These are phyloP conservation scores for Naumovozyma castellii DNA, from an alignment of 805 yeast genomes.

Conservation along the genomic window DNA sequence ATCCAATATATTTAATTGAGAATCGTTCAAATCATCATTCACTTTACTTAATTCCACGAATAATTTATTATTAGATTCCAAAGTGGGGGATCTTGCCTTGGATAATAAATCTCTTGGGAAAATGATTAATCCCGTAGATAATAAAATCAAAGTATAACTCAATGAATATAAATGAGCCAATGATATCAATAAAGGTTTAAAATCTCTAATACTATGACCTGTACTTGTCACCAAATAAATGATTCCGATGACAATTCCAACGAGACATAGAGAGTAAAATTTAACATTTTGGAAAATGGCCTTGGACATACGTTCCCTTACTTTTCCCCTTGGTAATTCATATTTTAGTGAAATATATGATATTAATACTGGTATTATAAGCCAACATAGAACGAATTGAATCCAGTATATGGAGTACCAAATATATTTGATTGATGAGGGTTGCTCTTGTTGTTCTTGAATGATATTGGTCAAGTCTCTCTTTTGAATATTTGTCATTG, in stretches of 20 bases:
- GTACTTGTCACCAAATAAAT: slow-evolving; percentile 19
- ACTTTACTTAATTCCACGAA: slow-evolving; percentile 25
- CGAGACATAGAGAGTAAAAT: slow-evolving; percentile 20
- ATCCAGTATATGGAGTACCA: slow-evolving; percentile 26
- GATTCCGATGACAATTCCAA: slow-evolving; percentile 19
- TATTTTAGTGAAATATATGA: slow-evolving; percentile 25
- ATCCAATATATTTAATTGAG: slow-evolving; percentile 21
- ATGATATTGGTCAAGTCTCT: neutral
- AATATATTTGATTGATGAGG: slow-evolving; percentile 6
- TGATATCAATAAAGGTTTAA: slow-evolving; percentile 26
- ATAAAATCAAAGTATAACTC: slow-evolving; percentile 21
- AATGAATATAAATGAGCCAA: slow-evolving; percentile 27
- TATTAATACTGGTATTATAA: slow-evolving; percentile 24
- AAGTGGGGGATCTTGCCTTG: slow-evolving; percentile 7
- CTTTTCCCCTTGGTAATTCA: slow-evolving; percentile 11
- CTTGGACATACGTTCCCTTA: slow-evolving; percentile 11
- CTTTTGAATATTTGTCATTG: too few species aligned
- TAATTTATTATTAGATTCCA: slow-evolving; percentile 14
- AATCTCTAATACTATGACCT: slow-evolving; percentile 18
- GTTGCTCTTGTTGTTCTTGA: neutral
- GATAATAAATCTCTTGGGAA: slow-evolving; percentile 21
- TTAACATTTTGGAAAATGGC: slow-evolving; percentile 23
- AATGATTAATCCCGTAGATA: slow-evolving; percentile 23
- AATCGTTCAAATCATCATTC: slow-evolving; percentile 27
- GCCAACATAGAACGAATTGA: slow-evolving; percentile 27